phyloP scores from a whole-genome alignment of 108 stramenopile species.

The Halocafeteria seosinensis region DNA sequence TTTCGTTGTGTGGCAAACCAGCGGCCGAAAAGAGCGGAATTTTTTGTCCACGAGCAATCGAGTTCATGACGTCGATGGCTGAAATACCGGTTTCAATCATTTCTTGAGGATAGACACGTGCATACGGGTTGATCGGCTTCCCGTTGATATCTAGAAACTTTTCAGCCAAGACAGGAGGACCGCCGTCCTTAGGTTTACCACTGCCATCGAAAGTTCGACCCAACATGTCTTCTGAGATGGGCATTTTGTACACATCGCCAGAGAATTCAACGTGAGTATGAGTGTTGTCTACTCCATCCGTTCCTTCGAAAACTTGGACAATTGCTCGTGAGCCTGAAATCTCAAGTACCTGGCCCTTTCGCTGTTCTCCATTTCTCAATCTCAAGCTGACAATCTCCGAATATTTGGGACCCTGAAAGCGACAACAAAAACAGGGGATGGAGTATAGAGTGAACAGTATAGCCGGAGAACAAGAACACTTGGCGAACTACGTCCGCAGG shows the following conservation, averaged over 20 bases:
- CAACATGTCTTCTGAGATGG: conserved; percentile 94
- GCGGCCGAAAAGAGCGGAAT: conserved; percentile 99
- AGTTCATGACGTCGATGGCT: conserved; percentile 99
- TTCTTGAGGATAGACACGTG: conserved; percentile 96
- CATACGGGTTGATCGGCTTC: conserved; percentile 95
- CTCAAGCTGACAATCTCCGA: conserved; percentile 94
- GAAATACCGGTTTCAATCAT: conserved; percentile 99
- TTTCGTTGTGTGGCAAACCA: conserved; percentile 98
- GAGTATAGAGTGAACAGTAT: neutral
- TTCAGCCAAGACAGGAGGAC: conserved; percentile 95
- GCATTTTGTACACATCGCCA: conserved; percentile 94
- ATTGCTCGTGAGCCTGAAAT: conserved; percentile 86
- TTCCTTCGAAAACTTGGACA: conserved; percentile 97
- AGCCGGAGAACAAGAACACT: neutral
- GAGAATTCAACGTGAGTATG: conserved; percentile 90
- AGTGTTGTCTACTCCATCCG: conserved; percentile 94
- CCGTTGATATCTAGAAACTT: conserved; percentile 96
- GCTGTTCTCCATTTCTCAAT: conserved; percentile 74
- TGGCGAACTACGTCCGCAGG: too few relatives aligned
- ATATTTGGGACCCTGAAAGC: conserved; percentile 51
- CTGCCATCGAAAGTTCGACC: conserved; percentile 91
- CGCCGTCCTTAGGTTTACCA: conserved; percentile 89
- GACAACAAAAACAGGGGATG: neutral
- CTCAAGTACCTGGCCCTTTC: conserved; percentile 86
- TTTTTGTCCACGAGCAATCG: conserved; percentile 96